A percentile compares a stretch with the other conserved stretches of the same genome.
Evolutionary conservation across 2,329 filamentous ascomycete species (phyloP).

Genomic region (Cryphonectria carpinicola): DNA sequence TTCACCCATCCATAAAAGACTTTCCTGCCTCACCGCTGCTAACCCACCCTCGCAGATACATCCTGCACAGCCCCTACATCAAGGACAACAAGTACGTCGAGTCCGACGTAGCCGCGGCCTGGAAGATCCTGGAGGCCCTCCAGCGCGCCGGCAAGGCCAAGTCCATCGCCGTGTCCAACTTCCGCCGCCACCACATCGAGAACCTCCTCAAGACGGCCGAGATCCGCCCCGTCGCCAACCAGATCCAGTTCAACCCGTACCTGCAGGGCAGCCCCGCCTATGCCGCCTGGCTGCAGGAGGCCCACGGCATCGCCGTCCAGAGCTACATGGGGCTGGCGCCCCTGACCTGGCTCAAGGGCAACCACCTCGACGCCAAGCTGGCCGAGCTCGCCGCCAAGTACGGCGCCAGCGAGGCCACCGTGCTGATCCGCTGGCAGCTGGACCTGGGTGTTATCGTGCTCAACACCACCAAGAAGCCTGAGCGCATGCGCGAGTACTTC

Average conservation of each 20-base stretch:
- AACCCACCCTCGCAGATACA: conserved; percentile 46
- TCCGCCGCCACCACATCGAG: conserved; percentile 56
- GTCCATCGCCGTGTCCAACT: conserved; percentile 68
- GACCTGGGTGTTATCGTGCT: conserved; percentile 31
- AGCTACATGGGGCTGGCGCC: conserved; percentile 27
- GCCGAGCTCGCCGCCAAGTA: conserved; percentile 31
- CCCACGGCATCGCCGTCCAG: conserved; percentile 30
- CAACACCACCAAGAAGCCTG: conserved; percentile 36
- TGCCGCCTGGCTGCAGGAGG: conserved; percentile 32
- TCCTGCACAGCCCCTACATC: conserved; percentile 63
- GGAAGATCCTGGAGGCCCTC: conserved; percentile 63
- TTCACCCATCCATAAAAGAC: not conserved
- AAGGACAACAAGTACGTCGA: conserved; percentile 52
- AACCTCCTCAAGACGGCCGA: conserved; percentile 50
- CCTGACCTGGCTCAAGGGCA: conserved; percentile 30
- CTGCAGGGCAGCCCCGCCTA: conserved; percentile 39
- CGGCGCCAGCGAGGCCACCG: conserved; percentile 29
- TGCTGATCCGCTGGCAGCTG: conserved; percentile 33
- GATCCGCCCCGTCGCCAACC: conserved; percentile 46
- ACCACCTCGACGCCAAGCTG: conserved; percentile 30
- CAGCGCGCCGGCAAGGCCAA: conserved; percentile 52
- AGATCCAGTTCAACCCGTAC: conserved; percentile 51
- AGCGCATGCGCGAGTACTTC: conserved; percentile 40
- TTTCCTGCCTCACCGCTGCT: too few relatives aligned
- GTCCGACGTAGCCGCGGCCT: conserved; percentile 58